Base-by-base conservation (phyloP, 1,284 basidiomycete genomes). In the Microbotryum silenes-acaulis region DNA sequence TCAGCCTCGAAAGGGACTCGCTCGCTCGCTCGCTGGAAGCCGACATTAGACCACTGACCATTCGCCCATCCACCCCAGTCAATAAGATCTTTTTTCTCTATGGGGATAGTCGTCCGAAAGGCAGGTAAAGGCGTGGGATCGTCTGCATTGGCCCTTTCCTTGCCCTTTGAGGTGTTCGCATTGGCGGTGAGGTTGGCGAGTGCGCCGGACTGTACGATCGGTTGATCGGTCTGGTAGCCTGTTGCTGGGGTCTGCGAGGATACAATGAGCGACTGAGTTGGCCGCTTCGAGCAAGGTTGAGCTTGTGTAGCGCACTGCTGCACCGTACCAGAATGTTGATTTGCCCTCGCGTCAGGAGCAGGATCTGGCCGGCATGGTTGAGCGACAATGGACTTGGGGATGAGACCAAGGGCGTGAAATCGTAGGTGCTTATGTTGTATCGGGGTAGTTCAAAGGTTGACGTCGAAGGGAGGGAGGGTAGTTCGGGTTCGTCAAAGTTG, bases 31-130 rank as follows among this genome's bases (percentile, higher is more conserved):
- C 10, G 1, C 46, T 25, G n/a, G 33, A 18, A 46, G 16, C 49
- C 18, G 20, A n/a, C 16, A 21, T 42, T 29, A 21, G 45, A 5
- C 25, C 4, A 51, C 59, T 37, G n/a, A 64, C 63, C 65, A 20
- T 65, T 60, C 4, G 51, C 49, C 66, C 66, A 67, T 1, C 60
- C 59, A 2, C 23, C 23, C 66, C 66, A 67, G n/a, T 50, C 49
- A 10, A 67, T 48, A 5, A 48, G 6, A 16, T 62, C 54, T 48
- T 62, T 61, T 56, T 59, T 65, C 12, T 62, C 59, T 10, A 62
- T 23, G 9, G 53, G 18, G 23, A 65, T 23, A 2, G 42, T 21
- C 1, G 66, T 62, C 16, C 49, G n/a, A 20, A 53, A 29, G 25
- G 58, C 45, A 6, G 49, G 54, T 25, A 59, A 12, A 10, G 58